Base-by-base conservation (phyloP, 495 filamentous ascomycete species). In the Talaromyces liani region DNA sequence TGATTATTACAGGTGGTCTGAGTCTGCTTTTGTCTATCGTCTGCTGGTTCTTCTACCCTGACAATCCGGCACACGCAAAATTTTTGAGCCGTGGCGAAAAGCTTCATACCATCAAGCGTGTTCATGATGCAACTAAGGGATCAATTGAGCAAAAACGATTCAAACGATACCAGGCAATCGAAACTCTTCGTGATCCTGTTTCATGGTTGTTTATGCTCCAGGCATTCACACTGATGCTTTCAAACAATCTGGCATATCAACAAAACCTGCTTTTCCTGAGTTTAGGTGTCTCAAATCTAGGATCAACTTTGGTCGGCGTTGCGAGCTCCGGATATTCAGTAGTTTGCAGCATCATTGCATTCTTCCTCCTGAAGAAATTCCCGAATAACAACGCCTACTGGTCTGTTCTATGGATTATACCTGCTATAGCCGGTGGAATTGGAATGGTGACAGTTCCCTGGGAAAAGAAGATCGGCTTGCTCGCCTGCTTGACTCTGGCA, bases 381-480 rank as follows among this genome's bases (percentile, higher is more conserved):
- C 61, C 66, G 2, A 60, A 45, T 6, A 45, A 64, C 6, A 41
- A 41, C 3, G 64, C 64, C 12, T 36, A 49, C 12, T 62, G 41
- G 57, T 58, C 60, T 5, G 25, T 63, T 0, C 9, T 67, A n/a
- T 71, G 69, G 69, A 77, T 73, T 62, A 62, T 76, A 9, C 71
- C 69, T 18, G 70, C 67, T 10, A 68, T 73, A 16, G 65, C 60
- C 4, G 70, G 71, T 29, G 74, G 66, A 0, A 65, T 65, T 8
- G 68, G 69, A 24, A 75, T 65, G 56, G 70, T 71, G 8, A 69
- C 39, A 18, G 67, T 77, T 18, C 59, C 67, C n/a, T 71, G 75
- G 69, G 53, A 65, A 4, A 58, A 60, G 25, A 68, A 65, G 25
- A 34, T 71, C 3, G 66, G 54, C 5, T 57, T 72, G 24, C 59